These are phyloP conservation scores for Lachancea sp. DNA, from an alignment of 805 yeast genomes.

Conservation along the genomic window DNA sequence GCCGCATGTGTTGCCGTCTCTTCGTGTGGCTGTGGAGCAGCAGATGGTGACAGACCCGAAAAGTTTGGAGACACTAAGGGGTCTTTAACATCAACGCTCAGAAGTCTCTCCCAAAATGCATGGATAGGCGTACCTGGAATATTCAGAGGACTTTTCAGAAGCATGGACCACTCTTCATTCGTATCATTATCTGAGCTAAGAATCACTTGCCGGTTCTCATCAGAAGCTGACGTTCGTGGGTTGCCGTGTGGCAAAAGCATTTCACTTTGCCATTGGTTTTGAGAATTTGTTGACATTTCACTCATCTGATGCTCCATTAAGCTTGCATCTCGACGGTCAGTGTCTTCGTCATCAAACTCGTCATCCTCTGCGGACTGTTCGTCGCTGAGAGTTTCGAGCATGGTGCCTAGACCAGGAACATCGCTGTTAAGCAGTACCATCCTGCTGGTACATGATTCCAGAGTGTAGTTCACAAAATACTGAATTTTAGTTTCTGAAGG, in stretches of 20 bases:
- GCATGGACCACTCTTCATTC: not conserved
- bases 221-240: not conserved
- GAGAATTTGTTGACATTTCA: not conserved
- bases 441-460: not conserved
- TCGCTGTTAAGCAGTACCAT: not conserved
- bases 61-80: conserved; percentile 5
- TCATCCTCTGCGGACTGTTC: not conserved
- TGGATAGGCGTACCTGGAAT: not conserved
- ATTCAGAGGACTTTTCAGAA: not conserved
- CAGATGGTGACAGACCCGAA: conserved; percentile 1
- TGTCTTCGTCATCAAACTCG: not conserved
- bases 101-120: conserved; percentile 5
- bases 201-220: not conserved
- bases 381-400: not conserved
- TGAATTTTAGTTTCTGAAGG: not conserved
- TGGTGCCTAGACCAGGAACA: not conserved
- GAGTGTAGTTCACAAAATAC: conserved; percentile 1
- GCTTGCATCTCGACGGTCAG: not conserved
- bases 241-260: not conserved
- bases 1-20: not conserved
- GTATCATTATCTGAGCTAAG: not conserved
- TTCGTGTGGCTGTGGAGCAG: not conserved
- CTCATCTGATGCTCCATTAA: not conserved
- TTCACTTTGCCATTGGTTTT: not conserved
- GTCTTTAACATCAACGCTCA: conserved; percentile 1